phyloP scores from a whole-genome alignment of 139 green algal genomes.

The Chlamydomonas incerta region DNA sequence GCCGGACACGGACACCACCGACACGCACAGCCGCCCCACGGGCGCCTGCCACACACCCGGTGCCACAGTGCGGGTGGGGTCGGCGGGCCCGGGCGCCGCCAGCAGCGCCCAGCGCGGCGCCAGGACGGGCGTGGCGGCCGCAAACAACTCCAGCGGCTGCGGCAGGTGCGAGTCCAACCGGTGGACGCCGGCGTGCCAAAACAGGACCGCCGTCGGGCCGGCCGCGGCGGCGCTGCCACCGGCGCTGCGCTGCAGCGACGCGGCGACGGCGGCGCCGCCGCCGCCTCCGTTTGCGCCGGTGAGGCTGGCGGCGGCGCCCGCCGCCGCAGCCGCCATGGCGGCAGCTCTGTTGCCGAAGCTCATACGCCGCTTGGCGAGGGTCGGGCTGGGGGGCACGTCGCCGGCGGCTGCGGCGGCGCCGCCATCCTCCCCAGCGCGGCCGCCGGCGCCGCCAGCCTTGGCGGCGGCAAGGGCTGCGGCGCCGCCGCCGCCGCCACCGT shows the following conservation, averaged over 20 bases:
- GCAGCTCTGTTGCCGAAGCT: too few species aligned
- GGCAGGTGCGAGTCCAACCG: neutral
- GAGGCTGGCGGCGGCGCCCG: too few species aligned
- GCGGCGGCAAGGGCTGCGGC: too few species aligned
- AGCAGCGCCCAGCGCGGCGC: conserved; percentile 5
- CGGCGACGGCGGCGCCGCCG: too few species aligned
- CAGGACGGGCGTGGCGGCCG: neutral
- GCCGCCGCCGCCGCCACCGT: neutral
- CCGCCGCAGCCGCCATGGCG: too few species aligned
- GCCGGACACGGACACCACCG: neutral
- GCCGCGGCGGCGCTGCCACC: neutral
- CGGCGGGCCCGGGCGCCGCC: neutral
- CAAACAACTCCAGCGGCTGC: neutral
- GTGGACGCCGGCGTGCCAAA: neutral
- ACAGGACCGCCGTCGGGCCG: neutral
- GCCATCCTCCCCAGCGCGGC: too few species aligned
- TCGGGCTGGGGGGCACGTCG: too few species aligned
- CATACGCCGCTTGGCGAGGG: too few species aligned
- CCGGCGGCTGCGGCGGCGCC: too few species aligned
- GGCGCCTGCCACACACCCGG: neutral
- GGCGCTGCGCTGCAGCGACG: neutral
- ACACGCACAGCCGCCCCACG: neutral
- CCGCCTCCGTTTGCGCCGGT: neutral
- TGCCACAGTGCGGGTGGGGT: neutral
- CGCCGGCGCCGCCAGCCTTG: too few species aligned